Evolutionary conservation across 345 rosid genomes (phyloP), one percentile per base, ranked within the genome.

Genomic region (Citrus maxima): DNA sequence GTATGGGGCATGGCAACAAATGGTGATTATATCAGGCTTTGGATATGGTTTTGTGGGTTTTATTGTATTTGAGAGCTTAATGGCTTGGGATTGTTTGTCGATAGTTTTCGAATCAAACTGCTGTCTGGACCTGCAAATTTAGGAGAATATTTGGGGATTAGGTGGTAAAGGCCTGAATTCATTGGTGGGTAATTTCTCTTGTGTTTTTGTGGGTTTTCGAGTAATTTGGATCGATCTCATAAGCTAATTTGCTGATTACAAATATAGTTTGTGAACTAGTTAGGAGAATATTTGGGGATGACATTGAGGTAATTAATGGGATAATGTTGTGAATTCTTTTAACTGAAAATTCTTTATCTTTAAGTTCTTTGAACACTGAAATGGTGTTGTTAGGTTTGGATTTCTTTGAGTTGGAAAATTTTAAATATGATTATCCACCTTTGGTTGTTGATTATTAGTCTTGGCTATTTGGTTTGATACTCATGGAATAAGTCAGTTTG

Each of bases 401-500:
- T 19, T 28, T 2, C 16, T 58, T 73, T n/a, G 30, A 42, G 16
- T 49, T 64, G 30, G 46, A 28, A 49, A 46, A 72, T 28, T 24
- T 3, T n/a, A 4, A 25, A 6, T 3, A 27, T 58, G 62, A 65
- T 30, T 16, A 19, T 49, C 70, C 42, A 37, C 32, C 16, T 37
- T 74, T 60, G 60, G 25, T n/a, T 65, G 67, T 75, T 77, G 66
- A 34, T 60, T 21, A 40, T 32, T 72, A 10, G 30, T 35, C 54
- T 69, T 59, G 49, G 8, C 1, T 1, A 22, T 54, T 46, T 7
- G n/a, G 62, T 42, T 60, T 35, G 55, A 74, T 56, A 74, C 72
- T 85, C 68, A 80, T 74, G 16, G 38, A 78, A 61, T 67, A 51
- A 16, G 24, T 74, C 28, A 51, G 22, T 68, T 80, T 78, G 27